Percentiles rank a stretch among this genome's conserved stretches.
Conservation (phyloP, 257 asterid genomes). For the Marsdenia floribunda region DNA sequence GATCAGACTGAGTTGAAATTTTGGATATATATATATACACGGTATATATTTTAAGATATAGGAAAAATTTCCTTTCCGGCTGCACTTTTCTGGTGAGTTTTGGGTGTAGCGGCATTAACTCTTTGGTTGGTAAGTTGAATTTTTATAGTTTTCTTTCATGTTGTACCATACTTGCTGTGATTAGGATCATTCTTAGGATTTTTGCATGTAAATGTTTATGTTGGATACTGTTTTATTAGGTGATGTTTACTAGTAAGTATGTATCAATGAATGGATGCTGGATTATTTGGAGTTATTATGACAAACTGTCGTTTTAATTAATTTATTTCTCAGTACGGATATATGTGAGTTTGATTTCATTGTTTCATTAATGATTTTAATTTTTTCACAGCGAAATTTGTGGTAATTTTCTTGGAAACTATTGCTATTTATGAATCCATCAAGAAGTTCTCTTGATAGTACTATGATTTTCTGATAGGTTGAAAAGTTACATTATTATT, state of each 20-base stretch:
- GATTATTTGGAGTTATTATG: too few species aligned
- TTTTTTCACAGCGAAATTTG: background rate
- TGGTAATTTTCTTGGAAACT: background rate
- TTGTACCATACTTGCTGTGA: background rate
- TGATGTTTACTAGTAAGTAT: background rate
- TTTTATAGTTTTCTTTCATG: background rate
- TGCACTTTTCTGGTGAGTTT: background rate
- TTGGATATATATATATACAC: background rate
- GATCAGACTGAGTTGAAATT: background rate
- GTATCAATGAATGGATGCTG: too few species aligned
- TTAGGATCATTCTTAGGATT: background rate
- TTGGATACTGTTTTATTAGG: constrained; percentile 13
- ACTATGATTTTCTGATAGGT: background rate
- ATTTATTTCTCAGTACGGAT: background rate
- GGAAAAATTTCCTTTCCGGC: background rate
- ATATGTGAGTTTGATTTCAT: background rate
- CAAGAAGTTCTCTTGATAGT: background rate
- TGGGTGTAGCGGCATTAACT: background rate
- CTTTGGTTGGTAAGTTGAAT: constrained; percentile 3
- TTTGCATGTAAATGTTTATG: background rate
- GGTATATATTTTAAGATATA: background rate
- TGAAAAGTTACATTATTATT: background rate
- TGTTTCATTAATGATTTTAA: background rate
- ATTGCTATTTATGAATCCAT: background rate
- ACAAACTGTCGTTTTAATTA: background rate